A percentile compares a stretch with the other conserved stretches of the same genome.
Conservation (phyloP, 164 flowering plant species). For the Paratinospora sagittata region DNA sequence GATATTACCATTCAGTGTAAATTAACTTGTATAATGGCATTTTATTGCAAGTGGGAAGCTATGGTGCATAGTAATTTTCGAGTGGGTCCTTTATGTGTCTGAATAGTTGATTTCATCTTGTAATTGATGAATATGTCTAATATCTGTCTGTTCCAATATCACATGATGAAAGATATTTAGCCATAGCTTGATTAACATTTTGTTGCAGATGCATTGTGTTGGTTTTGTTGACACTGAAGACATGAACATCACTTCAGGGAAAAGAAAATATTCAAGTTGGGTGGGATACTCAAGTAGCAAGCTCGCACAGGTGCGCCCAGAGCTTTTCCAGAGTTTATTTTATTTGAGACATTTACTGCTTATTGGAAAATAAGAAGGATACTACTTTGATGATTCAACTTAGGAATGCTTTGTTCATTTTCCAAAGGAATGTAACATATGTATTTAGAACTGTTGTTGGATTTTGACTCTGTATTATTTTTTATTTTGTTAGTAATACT, state of each 20-base stretch:
- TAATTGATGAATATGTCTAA: not conserved
- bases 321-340: slow-evolving; percentile 3
- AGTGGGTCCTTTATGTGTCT: not conserved
- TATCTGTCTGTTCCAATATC: not conserved
- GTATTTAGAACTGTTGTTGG: not conserved
- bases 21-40: too few relatives aligned
- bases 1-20: too few relatives aligned
- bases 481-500: not conserved
- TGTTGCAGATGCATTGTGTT: slow-evolving; percentile 68
- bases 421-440: not conserved
- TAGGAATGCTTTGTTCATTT: not conserved
- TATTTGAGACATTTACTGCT: not conserved
- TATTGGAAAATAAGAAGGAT: not conserved
- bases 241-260: slow-evolving; percentile 81
- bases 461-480: not conserved
- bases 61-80: not conserved
- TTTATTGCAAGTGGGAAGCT: too few relatives aligned
- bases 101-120: slow-evolving; percentile 1
- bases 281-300: slow-evolving; percentile 87
- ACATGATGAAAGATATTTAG: not conserved
- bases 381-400: not conserved
- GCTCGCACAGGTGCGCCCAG: slow-evolving; percentile 69
- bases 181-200: not conserved
- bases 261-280: slow-evolving; percentile 67
- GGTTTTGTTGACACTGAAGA: slow-evolving; percentile 96